Evolutionary conservation across 768 basidiomycete genomes (phyloP), one percentile per base, ranked within the genome.

Genomic region (Lentinula guzmanii): DNA sequence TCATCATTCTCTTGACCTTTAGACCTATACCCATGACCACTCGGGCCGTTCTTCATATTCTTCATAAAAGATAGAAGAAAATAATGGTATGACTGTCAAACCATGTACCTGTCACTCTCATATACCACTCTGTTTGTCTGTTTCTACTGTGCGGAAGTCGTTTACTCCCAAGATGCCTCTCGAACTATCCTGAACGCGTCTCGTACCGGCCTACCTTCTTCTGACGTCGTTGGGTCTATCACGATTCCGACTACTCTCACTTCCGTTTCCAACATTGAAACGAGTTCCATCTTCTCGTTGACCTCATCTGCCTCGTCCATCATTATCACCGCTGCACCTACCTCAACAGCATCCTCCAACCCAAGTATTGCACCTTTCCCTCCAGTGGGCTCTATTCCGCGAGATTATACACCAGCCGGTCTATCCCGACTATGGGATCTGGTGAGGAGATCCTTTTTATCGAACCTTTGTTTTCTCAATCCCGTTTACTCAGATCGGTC

Each of bases 391-490:
- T 77, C 76, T 9, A 64, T 79, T 51, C 71, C 75, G 3, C 69
- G 70, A 50, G 76, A 79, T 63, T 81, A 74, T 61, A 76, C 79
- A 16, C 68, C 72, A 6, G 63, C 67, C 24, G 79, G 76, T 4
- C 69, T 78, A 37, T 70, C 75, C 53, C 62, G 67, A 16, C 70
- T 81, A 1, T 81, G 80, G 80, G 71, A 75, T 63, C 66, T 81
- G 6, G 79, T 78, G 57, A 33, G 70, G 67, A 2, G 31, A 37
- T 9, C 28, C 21, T 11, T 2, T 5, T 33, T 59, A 9, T 15
- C 42, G 55, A 10, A 11, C 43, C 28, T 18, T 13, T 28, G 31
- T 33, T 16, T 46, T 58, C 21, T 10, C 46, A 41, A 50, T 61
- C 52, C 34, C 39, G 33, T 46, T 11, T 21, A 33, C 37, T 21